Evolutionary conservation across 306 rosid genomes (phyloP).

Genomic region (Rubus parviflorus): DNA sequence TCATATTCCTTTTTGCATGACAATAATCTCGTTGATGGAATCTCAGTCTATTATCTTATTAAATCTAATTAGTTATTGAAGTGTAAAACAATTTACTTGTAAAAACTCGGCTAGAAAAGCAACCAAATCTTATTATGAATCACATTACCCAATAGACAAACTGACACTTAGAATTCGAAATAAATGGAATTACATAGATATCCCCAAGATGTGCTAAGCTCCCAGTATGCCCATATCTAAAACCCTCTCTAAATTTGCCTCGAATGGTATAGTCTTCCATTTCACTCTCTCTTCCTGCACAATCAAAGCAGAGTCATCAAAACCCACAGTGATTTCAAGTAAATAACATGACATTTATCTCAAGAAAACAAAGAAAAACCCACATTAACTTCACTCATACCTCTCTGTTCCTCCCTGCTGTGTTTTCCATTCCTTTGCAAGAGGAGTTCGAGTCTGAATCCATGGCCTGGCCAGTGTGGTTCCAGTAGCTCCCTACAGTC

Average conservation of each 20-base stretch:
- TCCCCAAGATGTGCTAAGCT: conserved; percentile 28
- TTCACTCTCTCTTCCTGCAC: conserved; percentile 40
- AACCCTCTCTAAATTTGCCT: conserved; percentile 41
- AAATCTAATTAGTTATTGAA: not conserved
- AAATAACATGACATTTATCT: not conserved
- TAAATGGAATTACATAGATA: not conserved
- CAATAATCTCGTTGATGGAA: not conserved
- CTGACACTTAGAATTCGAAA: not conserved
- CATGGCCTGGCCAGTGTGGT: conserved; percentile 46
- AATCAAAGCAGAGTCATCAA: not conserved
- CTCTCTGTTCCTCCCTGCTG: conserved; percentile 23
- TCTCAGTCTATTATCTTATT: not conserved
- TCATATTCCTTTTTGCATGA: not conserved
- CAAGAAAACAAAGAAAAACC: not conserved
- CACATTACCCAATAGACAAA: not conserved
- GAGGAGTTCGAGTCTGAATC: conserved; percentile 39
- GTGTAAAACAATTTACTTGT: not conserved
- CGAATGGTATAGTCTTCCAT: conserved; percentile 36
- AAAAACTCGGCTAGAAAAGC: not conserved
- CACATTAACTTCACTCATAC: conserved; percentile 1
- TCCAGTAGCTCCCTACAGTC: conserved; percentile 85
- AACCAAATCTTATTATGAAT: not conserved
- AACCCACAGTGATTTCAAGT: not conserved
- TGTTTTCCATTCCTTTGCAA: conserved; percentile 14
- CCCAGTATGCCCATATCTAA: conserved; percentile 35